Conservation (phyloP, 2,329 filamentous ascomycete genomes). For the Pseudopyrenochaeta lycopersici region DNA sequence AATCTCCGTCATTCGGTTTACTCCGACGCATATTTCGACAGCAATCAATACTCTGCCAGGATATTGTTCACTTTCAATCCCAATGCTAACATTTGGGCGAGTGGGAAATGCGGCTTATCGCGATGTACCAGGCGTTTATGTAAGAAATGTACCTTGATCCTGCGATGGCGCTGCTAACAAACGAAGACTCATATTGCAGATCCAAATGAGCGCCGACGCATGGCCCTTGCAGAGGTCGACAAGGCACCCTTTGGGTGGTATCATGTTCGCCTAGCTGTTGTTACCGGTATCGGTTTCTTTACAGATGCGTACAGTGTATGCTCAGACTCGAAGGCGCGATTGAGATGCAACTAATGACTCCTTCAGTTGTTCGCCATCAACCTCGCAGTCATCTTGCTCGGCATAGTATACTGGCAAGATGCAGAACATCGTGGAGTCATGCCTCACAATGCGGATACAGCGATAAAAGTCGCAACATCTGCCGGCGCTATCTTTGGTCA, state of each 20-base stretch:
- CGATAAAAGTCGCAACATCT: slow-evolving; percentile 86
- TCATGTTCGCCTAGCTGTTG: slow-evolving; percentile 78
- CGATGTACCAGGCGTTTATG: slow-evolving; percentile 43
- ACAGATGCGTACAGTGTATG: slow-evolving; percentile 74
- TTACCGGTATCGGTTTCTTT: slow-evolving; percentile 88
- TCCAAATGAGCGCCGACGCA: slow-evolving; percentile 46
- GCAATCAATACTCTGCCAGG: slow-evolving; percentile 3
- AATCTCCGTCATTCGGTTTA: slow-evolving; percentile 8
- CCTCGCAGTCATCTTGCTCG: slow-evolving; percentile 69
- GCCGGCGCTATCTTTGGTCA: slow-evolving; percentile 86
- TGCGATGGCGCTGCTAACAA: slow-evolving; percentile 14
- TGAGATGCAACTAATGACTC: slow-evolving; percentile 10
- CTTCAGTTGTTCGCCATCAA: slow-evolving; percentile 66
- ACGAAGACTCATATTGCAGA: slow-evolving; percentile 41
- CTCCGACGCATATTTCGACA: neutral
- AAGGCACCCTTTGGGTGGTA: slow-evolving; percentile 62
- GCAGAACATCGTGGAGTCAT: slow-evolving; percentile 59
- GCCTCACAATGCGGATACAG: slow-evolving; percentile 74
- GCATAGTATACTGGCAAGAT: slow-evolving; percentile 76
- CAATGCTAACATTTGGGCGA: slow-evolving; percentile 38
- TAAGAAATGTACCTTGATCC: slow-evolving; percentile 8
- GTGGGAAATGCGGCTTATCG: slow-evolving; percentile 43
- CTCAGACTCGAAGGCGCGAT: neutral
- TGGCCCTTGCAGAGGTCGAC: slow-evolving; percentile 48
- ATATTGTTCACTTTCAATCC: slow-evolving; percentile 7